Percentiles rank a stretch among this genome's conserved stretches.
phyloP scores from a whole-genome alignment of 495 filamentous ascomycete genomes.

The Penicillium waksmanii region DNA sequence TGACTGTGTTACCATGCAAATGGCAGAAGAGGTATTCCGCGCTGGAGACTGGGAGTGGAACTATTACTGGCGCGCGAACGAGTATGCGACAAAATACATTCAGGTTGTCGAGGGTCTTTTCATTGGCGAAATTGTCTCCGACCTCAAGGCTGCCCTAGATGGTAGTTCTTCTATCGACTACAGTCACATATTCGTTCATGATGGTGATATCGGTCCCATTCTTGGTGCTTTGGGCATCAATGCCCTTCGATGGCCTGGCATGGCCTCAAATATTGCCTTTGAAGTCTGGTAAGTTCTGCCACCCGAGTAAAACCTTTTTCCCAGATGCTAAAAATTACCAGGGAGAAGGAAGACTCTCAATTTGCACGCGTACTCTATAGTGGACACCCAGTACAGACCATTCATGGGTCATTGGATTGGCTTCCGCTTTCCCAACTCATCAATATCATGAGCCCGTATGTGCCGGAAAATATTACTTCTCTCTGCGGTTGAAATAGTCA shows the following conservation, averaged over 20 bases:
- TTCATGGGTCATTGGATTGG: slow-evolving; percentile 22
- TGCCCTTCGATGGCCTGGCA: slow-evolving; percentile 35
- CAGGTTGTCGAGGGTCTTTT: slow-evolving; percentile 46
- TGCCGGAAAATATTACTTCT: slow-evolving; percentile 15
- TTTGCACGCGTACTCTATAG: slow-evolving; percentile 48
- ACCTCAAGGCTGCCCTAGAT: slow-evolving; percentile 34
- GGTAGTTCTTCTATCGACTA: slow-evolving; percentile 27
- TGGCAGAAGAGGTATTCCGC: slow-evolving; percentile 46
- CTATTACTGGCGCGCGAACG: slow-evolving; percentile 47
- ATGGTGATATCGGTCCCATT: slow-evolving; percentile 37
- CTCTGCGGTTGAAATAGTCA: slow-evolving; percentile 18
- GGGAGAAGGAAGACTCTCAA: slow-evolving; percentile 20
- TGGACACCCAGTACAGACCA: slow-evolving; percentile 28
- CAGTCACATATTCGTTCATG: slow-evolving; percentile 39
- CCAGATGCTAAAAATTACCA: slow-evolving; percentile 10
- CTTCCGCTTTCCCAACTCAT: slow-evolving; percentile 17
- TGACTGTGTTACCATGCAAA: slow-evolving; percentile 35
- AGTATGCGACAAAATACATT: slow-evolving; percentile 42
- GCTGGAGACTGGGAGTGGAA: slow-evolving; percentile 53
- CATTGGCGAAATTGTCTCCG: slow-evolving; percentile 44
- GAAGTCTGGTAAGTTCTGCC: slow-evolving; percentile 52
- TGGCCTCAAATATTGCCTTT: slow-evolving; percentile 37
- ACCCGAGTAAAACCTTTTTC: background rate
- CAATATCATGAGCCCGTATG: slow-evolving; percentile 19
- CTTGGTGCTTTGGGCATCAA: slow-evolving; percentile 34